These are phyloP conservation scores for Echium plantagineum DNA, from an alignment of 257 asterid species.

Conservation along the genomic window DNA sequence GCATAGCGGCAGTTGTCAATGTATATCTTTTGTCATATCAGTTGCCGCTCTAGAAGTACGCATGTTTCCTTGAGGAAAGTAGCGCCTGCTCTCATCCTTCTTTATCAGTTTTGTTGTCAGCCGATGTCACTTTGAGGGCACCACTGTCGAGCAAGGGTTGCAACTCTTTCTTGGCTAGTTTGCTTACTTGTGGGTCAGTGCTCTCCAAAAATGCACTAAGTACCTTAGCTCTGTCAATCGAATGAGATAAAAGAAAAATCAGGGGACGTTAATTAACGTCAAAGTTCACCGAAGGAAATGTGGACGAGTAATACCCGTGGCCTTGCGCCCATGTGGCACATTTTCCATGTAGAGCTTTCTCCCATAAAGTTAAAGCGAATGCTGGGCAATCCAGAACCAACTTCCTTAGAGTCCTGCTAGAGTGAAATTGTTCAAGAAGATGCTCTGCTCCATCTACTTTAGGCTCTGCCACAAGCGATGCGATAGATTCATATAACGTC, in stretches of 20 bases:
- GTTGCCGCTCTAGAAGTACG: too few species aligned
- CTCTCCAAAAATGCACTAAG: conserved; percentile 49
- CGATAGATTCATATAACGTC: conserved; percentile 45
- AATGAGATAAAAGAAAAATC: conserved; percentile 24
- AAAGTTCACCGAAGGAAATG: not conserved
- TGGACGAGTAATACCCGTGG: conserved; percentile 42
- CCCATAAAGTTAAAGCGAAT: conserved; percentile 66
- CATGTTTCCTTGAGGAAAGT: not conserved
- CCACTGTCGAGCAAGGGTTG: conserved; percentile 57
- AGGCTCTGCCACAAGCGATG: conserved; percentile 52
- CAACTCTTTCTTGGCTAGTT: conserved; percentile 53
- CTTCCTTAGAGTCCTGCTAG: conserved; percentile 70
- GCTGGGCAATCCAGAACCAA: conserved; percentile 66
- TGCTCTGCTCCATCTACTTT: conserved; percentile 48
- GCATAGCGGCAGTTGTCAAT: not conserved
- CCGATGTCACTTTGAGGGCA: conserved; percentile 29
- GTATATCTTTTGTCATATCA: not conserved
- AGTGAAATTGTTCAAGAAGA: conserved; percentile 65
- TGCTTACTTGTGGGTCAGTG: conserved; percentile 34
- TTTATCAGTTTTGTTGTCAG: conserved; percentile 6
- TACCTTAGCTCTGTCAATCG: conserved; percentile 46
- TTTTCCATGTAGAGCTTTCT: conserved; percentile 63
- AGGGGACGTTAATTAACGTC: not conserved
- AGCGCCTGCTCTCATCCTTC: not conserved
- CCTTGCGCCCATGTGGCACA: conserved; percentile 67